Percentiles rank a stretch among this genome's conserved stretches.
Evolutionary conservation across 2,329 filamentous ascomycete genomes (phyloP).

Genomic region (Colletotrichum aenigma): DNA sequence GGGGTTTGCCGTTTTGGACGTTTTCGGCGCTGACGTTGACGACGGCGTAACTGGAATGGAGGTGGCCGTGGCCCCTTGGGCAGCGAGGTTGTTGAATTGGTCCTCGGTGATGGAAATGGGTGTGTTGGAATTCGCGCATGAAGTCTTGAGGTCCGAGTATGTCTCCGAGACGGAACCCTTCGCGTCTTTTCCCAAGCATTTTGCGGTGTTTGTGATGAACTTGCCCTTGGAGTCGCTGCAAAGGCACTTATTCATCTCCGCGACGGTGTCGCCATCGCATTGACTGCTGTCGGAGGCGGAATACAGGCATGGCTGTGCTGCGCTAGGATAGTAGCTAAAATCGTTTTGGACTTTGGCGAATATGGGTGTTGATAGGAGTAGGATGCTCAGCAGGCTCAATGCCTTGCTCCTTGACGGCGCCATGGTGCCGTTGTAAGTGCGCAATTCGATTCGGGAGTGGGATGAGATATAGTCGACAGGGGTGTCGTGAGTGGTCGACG

Average conservation of each 20-base stretch:
- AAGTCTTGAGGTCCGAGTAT: slow-evolving; percentile 46
- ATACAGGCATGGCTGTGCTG: slow-evolving; percentile 47
- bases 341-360: slow-evolving; percentile 36
- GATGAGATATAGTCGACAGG: neutral
- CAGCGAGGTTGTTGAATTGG: slow-evolving; percentile 39
- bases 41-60: slow-evolving; percentile 22
- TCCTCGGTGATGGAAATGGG: slow-evolving; percentile 44
- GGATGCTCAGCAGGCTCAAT: slow-evolving; percentile 26
- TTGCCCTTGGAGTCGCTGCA: slow-evolving; percentile 50
- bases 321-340: slow-evolving; percentile 47
- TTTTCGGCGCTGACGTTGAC: slow-evolving; percentile 20
- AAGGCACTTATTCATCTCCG: slow-evolving; percentile 51
- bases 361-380: slow-evolving; percentile 21
- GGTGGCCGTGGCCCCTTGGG: slow-evolving; percentile 15
- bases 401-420: neutral
- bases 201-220: slow-evolving; percentile 52
- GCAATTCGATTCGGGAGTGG: neutral
- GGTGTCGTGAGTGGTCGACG: accelerated
- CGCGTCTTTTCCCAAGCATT: slow-evolving; percentile 45
- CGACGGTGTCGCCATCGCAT: slow-evolving; percentile 44
- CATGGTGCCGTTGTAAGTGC: neutral
- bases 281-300: slow-evolving; percentile 39
- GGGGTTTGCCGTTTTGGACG: slow-evolving; percentile 18
- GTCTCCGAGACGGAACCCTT: slow-evolving; percentile 42
- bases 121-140: slow-evolving; percentile 49